A percentile compares a stretch with the other conserved stretches of the same genome.
phyloP scores from a whole-genome alignment of 768 basidiomycete species.

The Fibroporia radiculosa region DNA sequence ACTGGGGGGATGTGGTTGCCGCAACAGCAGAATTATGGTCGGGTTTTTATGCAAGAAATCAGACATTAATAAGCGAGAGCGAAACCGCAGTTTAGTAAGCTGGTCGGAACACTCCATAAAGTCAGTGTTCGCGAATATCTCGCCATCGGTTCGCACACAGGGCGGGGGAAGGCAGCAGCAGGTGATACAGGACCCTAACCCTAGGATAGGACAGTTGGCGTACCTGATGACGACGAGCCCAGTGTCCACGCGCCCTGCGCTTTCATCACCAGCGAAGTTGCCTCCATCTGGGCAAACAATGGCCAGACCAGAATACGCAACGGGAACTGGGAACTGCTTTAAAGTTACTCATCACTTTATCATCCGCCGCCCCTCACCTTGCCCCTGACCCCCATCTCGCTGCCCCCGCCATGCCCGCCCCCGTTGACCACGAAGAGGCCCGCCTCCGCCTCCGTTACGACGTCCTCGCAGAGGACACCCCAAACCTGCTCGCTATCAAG shows the following conservation, averaged over 20 bases:
- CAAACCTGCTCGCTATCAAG: neutral
- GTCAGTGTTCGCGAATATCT: neutral
- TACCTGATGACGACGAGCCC: too few relatives aligned
- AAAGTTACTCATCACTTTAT: too few relatives aligned
- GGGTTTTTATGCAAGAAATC: neutral
- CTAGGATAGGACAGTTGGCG: too few relatives aligned
- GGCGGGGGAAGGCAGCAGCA: neutral
- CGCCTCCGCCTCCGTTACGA: neutral
- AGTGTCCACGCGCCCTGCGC: too few relatives aligned
- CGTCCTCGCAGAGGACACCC: neutral
- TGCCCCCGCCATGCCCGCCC: too few relatives aligned
- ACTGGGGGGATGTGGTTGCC: neutral
- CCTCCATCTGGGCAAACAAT: too few relatives aligned
- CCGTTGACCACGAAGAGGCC: neutral
- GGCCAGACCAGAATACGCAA: too few relatives aligned
- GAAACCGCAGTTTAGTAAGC: neutral
- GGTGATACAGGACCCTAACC: neutral
- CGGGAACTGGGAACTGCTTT: too few relatives aligned
- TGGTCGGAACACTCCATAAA: neutral
- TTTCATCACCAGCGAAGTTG: too few relatives aligned
- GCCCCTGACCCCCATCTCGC: too few relatives aligned
- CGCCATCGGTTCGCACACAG: neutral
- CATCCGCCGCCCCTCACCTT: too few relatives aligned
- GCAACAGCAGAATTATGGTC: neutral
- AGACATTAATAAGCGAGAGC: too few relatives aligned